These are phyloP conservation scores for Nitzschia putrida DNA, from an alignment of 108 stramenopile genomes.

Conservation along the genomic window DNA sequence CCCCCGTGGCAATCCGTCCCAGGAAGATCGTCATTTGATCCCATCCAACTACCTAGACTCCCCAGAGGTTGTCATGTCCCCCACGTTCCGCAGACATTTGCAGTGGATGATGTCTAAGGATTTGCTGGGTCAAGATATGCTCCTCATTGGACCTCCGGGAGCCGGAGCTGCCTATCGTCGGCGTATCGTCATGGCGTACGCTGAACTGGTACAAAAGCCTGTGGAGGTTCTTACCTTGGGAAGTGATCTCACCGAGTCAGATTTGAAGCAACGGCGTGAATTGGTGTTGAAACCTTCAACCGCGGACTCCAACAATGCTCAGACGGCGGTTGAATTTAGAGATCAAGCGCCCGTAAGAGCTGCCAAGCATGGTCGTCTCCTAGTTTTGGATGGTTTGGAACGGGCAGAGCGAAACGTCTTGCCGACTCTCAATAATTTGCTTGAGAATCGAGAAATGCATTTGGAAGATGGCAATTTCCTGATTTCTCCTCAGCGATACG, in stretches of 20 bases:
- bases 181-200: constrained; percentile 63
- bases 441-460: constrained; percentile 82
- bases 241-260: constrained; percentile 79
- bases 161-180: constrained; percentile 51
- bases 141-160: constrained; percentile 71
- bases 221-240: constrained; percentile 71
- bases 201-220: constrained; percentile 61
- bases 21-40: background rate
- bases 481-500: constrained; percentile 12
- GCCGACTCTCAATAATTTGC: constrained; percentile 83
- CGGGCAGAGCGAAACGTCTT: constrained; percentile 84
- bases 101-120: constrained; percentile 91
- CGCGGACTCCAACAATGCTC: background rate
- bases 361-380: constrained; percentile 76
- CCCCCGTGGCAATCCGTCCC: background rate
- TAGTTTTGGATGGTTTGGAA: constrained; percentile 88
- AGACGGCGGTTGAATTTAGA: constrained; percentile 42
- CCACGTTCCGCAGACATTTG: constrained; percentile 47
- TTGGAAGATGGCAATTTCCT: constrained; percentile 76
- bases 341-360: constrained; percentile 88
- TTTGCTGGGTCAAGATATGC: constrained; percentile 72
- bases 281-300: constrained; percentile 26
- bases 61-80: background rate
- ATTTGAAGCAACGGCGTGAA: constrained; percentile 86
- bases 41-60: background rate